Percentiles rank a stretch among this genome's conserved stretches.
Conservation (phyloP, 2,329 filamentous ascomycete genomes). For the Penicillium brevicompactum region DNA sequence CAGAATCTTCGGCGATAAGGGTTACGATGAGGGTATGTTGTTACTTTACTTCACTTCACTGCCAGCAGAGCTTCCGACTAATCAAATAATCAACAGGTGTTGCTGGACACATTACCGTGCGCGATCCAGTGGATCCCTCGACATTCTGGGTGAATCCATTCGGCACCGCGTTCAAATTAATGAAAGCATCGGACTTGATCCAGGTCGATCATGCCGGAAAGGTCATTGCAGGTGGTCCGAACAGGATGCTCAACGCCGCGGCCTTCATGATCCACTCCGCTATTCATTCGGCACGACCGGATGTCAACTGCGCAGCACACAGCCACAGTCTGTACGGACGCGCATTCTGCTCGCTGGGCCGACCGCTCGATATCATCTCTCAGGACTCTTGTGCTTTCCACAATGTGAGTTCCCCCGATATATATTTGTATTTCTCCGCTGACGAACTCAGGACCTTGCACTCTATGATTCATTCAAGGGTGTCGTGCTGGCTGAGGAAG, state of each 20-base stretch:
- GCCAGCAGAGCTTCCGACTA: too few species aligned
- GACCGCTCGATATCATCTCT: slow-evolving; percentile 47
- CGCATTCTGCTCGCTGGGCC: slow-evolving; percentile 45
- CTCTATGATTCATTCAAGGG: slow-evolving; percentile 58
- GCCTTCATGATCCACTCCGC: slow-evolving; percentile 56
- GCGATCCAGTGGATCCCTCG: slow-evolving; percentile 61
- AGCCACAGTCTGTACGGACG: slow-evolving; percentile 57
- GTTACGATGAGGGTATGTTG: slow-evolving; percentile 53
- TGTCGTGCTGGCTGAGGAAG: slow-evolving; percentile 55
- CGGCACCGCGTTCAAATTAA: slow-evolving; percentile 62
- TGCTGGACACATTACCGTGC: slow-evolving; percentile 64
- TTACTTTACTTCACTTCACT: too few species aligned
- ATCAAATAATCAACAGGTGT: slow-evolving; percentile 48
- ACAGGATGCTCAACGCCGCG: slow-evolving; percentile 50
- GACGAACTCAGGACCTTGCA: slow-evolving; percentile 47
- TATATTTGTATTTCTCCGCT: not conserved
- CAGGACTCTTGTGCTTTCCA: slow-evolving; percentile 51
- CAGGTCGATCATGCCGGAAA: slow-evolving; percentile 63
- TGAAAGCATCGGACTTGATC: slow-evolving; percentile 69
- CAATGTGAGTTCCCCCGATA: slow-evolving; percentile 31
- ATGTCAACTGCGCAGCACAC: slow-evolving; percentile 58
- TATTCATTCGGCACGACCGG: slow-evolving; percentile 58
- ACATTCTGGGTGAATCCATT: slow-evolving; percentile 71
- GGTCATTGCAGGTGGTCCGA: slow-evolving; percentile 63
- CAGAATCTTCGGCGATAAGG: slow-evolving; percentile 60